Percentiles rank a stretch among this genome's conserved stretches.
Evolutionary conservation across 2,329 filamentous ascomycete genomes (phyloP).

Genomic region (Curvularia sp.): DNA sequence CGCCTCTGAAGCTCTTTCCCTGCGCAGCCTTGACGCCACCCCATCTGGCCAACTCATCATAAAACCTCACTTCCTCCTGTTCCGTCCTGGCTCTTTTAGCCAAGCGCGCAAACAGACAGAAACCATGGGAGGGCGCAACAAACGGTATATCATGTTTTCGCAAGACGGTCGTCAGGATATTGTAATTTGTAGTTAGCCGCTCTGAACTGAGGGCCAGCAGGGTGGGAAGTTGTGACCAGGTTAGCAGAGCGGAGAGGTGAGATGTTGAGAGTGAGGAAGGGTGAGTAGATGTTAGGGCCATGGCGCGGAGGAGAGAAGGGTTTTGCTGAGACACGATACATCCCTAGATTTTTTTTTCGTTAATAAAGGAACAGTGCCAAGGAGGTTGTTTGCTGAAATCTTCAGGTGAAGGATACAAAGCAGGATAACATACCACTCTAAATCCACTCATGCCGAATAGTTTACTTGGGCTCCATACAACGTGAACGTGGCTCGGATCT

Average conservation of each 20-base stretch:
- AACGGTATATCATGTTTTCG: conserved; percentile 27
- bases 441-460: conserved; percentile 42
- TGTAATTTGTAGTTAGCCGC: conserved; percentile 33
- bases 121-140: conserved; percentile 36
- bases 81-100: conserved; percentile 21
- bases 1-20: conserved; percentile 31
- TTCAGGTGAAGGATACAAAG: neutral
- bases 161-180: conserved; percentile 26
- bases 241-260: conserved; percentile 34
- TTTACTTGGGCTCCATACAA: conserved; percentile 44
- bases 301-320: conserved; percentile 29
- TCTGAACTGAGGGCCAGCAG: conserved; percentile 35
- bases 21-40: conserved; percentile 26
- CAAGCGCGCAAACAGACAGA: conserved; percentile 39
- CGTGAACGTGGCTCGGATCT: conserved; percentile 42
- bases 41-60: conserved; percentile 19
- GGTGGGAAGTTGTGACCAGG: conserved; percentile 37
- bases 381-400: no score
- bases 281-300: conserved; percentile 31
- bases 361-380: neutral
- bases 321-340: conserved; percentile 44
- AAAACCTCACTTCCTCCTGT: conserved; percentile 33
- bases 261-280: conserved; percentile 31
- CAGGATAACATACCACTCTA: conserved; percentile 32
- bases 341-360: conserved; percentile 27